A percentile compares a stretch with the other conserved stretches of the same genome.
These are phyloP conservation scores for Lactuca sativa DNA, from an alignment of 129 eudicot species.

Conservation along the genomic window DNA sequence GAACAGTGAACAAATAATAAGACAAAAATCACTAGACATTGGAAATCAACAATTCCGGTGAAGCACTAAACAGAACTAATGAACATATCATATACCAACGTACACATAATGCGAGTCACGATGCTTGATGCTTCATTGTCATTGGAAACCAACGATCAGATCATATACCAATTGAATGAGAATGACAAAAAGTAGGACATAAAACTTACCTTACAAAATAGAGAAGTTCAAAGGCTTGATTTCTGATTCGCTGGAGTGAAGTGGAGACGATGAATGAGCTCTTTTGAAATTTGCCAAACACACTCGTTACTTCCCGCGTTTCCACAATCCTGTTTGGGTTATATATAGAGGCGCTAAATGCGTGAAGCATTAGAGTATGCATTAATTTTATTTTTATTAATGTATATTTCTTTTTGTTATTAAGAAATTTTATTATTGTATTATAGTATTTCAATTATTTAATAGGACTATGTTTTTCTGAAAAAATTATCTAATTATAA, in stretches of 20 bases:
- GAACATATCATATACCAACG: neutral
- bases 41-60: conserved; percentile 14
- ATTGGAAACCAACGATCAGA: conserved; percentile 14
- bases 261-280: conserved; percentile 22
- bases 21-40: neutral
- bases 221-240: conserved; percentile 9
- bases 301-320: neutral
- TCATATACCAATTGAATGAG: neutral
- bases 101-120: conserved; percentile 12
- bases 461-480: too few species aligned
- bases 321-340: neutral
- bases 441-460: too few species aligned
- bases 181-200: neutral
- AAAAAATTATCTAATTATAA: too few species aligned
- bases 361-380: neutral
- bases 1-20: neutral
- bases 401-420: too few species aligned
- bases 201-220: conserved; percentile 12
- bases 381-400: too few species aligned
- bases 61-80: neutral
- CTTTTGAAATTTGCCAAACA: neutral
- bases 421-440: neutral
- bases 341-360: neutral
- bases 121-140: conserved; percentile 17
- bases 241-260: conserved; percentile 1